Base-by-base conservation (phyloP, 352 stramenopile genomes). In the Pilasporangium apinafurcum region DNA sequence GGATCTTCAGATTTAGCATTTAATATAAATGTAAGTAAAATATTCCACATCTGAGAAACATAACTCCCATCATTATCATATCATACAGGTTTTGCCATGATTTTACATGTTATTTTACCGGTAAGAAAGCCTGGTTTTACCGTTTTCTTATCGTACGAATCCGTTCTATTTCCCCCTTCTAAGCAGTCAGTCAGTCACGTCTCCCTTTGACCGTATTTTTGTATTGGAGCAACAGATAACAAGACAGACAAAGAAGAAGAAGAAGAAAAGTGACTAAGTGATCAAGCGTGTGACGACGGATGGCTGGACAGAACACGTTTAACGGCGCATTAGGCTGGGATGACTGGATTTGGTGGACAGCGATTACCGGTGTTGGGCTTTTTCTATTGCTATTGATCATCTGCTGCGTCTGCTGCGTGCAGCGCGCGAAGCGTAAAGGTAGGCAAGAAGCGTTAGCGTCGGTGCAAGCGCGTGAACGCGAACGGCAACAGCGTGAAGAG, bases 271-370 rank as follows among this genome's bases (percentile, higher is more conserved):
- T 18, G 17, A 26, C 28, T 12, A 42, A 37, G 46, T 6, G 37
- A 33, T 18, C 38, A 22, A 34, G 29, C 14, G 1, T 32, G 44
- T 5, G 27, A 12, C 17, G 24, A 21, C 29, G 14, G 3, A 76
- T 69, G 59, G 62, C 43, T 13, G 56, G 44, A 3, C 64, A 83
- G 50, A 61, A 65, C 20, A 61, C 83, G 35, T 90, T 87, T 53
- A 87, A 87, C 24, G 78, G 75, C 46, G 62, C 73, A n/a, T 53
- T 86, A 1, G 68, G 68, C 33, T 83, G 66, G 62, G 73, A 88
- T 53, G 79, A 91, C 53, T 88, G 79, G 75, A 67, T 87, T 51
- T 91, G 79, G 79, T 88, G 73, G 75, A 56, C 62, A 33, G 64
- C 49, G 28, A 80, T 88, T 37, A 67, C 73, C 51, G 68, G 63